Evolutionary conservation across 176 grass and related monocot species (phyloP), one percentile per base, ranked within the genome.

Genomic region (Lolium perenne): DNA sequence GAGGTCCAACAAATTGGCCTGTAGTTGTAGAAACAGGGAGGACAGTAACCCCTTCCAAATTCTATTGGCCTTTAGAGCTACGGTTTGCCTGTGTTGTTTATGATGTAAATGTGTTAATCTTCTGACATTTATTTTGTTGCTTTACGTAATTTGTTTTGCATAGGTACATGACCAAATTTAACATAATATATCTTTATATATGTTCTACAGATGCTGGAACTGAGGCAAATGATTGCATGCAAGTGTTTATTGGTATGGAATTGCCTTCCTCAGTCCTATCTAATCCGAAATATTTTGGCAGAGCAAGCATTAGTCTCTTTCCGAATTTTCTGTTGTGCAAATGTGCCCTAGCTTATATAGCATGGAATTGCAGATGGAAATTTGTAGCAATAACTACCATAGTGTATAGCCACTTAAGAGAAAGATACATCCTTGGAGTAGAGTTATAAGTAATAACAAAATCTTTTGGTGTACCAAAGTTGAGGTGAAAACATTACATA

Each of bases 201-300:
- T 86, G 22, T 23, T 15, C 18, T 80, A 49, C 85, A 95, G 97
- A 99, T 94, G 40, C 85, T 87, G 97, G 97, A 68, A 58, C 94
- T 29, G 90, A 91, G 76, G 90, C 94, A 79, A 96, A 92, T 81
- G 92, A 94, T 21, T 96, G 94, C 84, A 91, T 99, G 40, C 88
- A 94, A 68, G 86, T 99, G 83, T 99, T 93, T 80, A 68, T 94
- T 18, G 97, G 97, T 99, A 91, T 72, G 71, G 13, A 43, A 32
- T 53, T 82, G 35, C 66, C 41, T 56, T 48, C 22, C 40, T 21
- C 2, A 8, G 8, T 49, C 63, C 20, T 46, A 43, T 60, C 32
- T 2, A 47, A 46, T 75, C 46, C 85, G 10, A 13, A 85, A 17
- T 32, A 25, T 90, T 59, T 35, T 7, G 9, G 49, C 38, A 43